Conservation (phyloP, 805 yeast species). For the Saccharomycopsis oosterbeekiorum region DNA sequence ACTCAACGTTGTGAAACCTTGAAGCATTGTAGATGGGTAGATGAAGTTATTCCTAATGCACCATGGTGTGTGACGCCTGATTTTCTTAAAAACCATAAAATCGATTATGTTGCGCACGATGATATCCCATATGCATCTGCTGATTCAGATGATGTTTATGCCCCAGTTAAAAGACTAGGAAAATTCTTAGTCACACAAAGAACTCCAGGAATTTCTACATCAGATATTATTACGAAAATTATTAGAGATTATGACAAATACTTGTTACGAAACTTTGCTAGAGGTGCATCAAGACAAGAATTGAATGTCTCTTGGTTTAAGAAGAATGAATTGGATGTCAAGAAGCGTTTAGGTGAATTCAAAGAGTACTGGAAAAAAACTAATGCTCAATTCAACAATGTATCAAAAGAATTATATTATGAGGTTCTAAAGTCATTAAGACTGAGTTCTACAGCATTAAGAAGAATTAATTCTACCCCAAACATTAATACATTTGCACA, state of each 20-base stretch:
- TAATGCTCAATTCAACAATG: conserved; percentile 55
- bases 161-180: conserved; percentile 83
- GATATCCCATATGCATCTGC: conserved; percentile 88
- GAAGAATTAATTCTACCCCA: conserved; percentile 19
- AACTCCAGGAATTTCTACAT: conserved; percentile 92
- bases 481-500: conserved; percentile 20
- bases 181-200: conserved; percentile 91
- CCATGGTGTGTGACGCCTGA: conserved; percentile 92
- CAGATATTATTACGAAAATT: conserved; percentile 90
- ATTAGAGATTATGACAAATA: conserved; percentile 95
- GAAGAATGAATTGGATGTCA: conserved; percentile 90
- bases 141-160: conserved; percentile 87
- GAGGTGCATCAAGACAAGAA: conserved; percentile 96
- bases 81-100: conserved; percentile 65
- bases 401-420: conserved; percentile 73
- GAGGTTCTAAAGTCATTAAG: conserved; percentile 71
- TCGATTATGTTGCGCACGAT: conserved; percentile 97
- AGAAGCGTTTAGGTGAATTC: conserved; percentile 81
- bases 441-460: conserved; percentile 28
- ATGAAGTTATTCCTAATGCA: conserved; percentile 87
- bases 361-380: conserved; percentile 77
- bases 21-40: conserved; percentile 94
- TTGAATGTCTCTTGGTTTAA: conserved; percentile 95
- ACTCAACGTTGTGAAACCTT: conserved; percentile 85
- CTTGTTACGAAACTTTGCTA: conserved; percentile 90